Percentiles rank a stretch among this genome's conserved stretches.
Conservation (phyloP, 2,329 filamentous ascomycete species). For the Epichloe brachyelytri region DNA sequence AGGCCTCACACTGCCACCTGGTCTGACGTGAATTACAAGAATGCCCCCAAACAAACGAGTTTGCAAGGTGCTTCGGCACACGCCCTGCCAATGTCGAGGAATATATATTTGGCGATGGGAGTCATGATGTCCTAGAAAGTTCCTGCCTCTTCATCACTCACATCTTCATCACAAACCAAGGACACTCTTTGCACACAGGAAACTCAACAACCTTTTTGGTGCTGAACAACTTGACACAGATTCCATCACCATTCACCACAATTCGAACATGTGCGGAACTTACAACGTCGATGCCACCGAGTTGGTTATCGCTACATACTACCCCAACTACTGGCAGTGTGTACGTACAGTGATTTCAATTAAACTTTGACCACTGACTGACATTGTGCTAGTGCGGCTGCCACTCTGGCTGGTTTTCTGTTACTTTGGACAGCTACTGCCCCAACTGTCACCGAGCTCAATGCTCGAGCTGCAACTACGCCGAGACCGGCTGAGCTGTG, state of each 20-base stretch:
- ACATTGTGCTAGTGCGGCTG: constrained; percentile 10
- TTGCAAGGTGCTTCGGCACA: not conserved
- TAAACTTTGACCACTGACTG: not conserved
- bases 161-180: not conserved
- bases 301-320: not conserved
- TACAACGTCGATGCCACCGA: not conserved
- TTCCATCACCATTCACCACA: not conserved
- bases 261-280: not conserved
- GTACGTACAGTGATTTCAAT: constrained; percentile 3
- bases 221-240: not conserved
- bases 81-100: not conserved
- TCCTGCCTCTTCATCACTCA: not conserved
- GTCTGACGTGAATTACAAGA: not conserved
- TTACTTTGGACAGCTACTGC: constrained; percentile 9
- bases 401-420: constrained; percentile 10
- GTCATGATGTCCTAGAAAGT: not conserved
- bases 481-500: not conserved
- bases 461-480: constrained; percentile 12
- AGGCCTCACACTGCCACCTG: constrained; percentile 1
- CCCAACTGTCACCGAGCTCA: constrained; percentile 11
- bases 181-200: not conserved
- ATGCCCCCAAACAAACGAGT: not conserved
- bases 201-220: not conserved
- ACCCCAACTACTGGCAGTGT: constrained; percentile 7
- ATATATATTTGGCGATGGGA: not conserved